These are phyloP conservation scores for Naganishia friedmannii DNA, from an alignment of 768 basidiomycete genomes.

Conservation along the genomic window DNA sequence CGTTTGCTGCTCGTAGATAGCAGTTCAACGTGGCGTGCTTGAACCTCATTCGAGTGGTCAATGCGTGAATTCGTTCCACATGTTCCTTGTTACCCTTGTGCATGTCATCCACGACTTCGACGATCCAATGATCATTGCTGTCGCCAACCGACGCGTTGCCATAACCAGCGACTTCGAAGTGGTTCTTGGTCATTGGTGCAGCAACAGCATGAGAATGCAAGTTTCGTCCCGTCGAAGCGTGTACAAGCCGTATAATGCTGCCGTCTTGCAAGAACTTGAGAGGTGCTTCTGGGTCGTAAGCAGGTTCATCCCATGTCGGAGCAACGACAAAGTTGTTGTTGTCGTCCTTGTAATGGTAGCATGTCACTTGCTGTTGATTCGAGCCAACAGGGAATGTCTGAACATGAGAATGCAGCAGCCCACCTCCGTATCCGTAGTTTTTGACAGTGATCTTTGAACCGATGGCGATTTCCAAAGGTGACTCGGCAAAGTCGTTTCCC, in stretches of 20 bases:
- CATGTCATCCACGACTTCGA: conserved; percentile 88
- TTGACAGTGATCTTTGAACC: conserved; percentile 91
- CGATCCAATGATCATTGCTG: conserved; percentile 79
- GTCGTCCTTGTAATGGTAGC: conserved; percentile 98
- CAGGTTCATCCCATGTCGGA: conserved; percentile 78
- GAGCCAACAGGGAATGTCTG: conserved; percentile 91
- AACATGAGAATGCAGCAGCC: conserved; percentile 93
- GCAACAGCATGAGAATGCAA: conserved; percentile 85
- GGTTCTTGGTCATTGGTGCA: conserved; percentile 83
- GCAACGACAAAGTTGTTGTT: conserved; percentile 89
- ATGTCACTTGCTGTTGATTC: conserved; percentile 91
- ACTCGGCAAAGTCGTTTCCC: conserved; percentile 88
- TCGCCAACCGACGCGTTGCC: conserved; percentile 89
- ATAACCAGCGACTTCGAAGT: conserved; percentile 90
- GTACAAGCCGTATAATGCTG: conserved; percentile 75
- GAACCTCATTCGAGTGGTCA: conserved; percentile 86
- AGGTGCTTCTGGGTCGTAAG: conserved; percentile 58
- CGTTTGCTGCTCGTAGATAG: conserved; percentile 84
- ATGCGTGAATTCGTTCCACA: conserved; percentile 72
- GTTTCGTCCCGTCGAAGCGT: conserved; percentile 78
- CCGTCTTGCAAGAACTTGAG: conserved; percentile 71
- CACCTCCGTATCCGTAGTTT: conserved; percentile 97
- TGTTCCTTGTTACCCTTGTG: conserved; percentile 60
- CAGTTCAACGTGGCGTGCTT: conserved; percentile 73
- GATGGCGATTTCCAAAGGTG: conserved; percentile 85